Conservation (phyloP, 176 grass and related monocot species). For the Alloteropsis semialata region DNA sequence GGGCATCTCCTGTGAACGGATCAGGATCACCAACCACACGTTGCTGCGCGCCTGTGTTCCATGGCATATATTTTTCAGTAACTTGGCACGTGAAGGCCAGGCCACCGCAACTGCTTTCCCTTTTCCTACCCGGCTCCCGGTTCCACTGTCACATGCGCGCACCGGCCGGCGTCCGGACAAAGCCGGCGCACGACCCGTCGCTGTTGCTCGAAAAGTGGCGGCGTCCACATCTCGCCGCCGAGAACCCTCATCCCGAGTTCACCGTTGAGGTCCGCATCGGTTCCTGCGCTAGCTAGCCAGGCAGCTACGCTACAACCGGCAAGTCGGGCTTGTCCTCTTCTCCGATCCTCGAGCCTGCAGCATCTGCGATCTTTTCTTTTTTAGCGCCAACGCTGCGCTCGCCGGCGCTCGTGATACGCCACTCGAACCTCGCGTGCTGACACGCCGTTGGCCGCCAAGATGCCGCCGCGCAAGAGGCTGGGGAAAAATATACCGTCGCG, state of each 20-base stretch:
- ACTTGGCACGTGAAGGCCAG: not conserved
- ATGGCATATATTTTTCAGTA: not conserved
- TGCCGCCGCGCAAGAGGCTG: not conserved
- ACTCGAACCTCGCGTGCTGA: not conserved
- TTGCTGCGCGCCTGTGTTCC: too few relatives aligned
- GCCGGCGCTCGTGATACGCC: too few relatives aligned
- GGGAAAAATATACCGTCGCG: not conserved
- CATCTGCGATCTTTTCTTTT: not conserved
- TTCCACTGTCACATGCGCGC: not conserved
- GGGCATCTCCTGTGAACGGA: not conserved
- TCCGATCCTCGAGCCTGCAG: not conserved
- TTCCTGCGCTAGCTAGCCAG: too few relatives aligned
- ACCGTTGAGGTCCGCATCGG: conserved; percentile 9
- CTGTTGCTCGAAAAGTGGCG: conserved; percentile 5
- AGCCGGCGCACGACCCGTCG: not conserved
- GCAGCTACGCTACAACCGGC: not conserved
- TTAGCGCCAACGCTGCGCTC: too few relatives aligned
- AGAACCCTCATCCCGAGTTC: not conserved
- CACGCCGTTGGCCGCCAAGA: not conserved
- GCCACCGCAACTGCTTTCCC: not conserved
- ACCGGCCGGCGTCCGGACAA: not conserved
- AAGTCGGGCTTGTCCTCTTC: too few relatives aligned
- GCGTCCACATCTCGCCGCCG: not conserved
- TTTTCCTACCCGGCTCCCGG: not conserved
- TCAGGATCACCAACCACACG: not conserved